phyloP scores from a whole-genome alignment of 2,329 filamentous ascomycete species.

The Venturia effusa region DNA sequence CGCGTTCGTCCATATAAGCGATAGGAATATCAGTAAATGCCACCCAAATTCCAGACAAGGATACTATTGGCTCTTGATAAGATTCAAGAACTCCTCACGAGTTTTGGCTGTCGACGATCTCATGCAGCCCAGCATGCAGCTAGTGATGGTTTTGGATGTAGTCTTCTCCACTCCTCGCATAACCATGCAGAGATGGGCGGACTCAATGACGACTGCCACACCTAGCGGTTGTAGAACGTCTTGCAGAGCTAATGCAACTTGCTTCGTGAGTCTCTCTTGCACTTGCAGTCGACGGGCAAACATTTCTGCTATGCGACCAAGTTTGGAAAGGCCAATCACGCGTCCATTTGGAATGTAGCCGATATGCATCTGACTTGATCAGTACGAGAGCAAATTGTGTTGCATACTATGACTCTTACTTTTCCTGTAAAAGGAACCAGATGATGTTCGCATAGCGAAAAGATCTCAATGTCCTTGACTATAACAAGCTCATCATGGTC shows the following conservation, averaged over 20 bases:
- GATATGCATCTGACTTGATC: constrained; percentile 73
- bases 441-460: constrained; percentile 92
- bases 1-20: not conserved
- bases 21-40: not conserved
- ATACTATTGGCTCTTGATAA: constrained; percentile 44
- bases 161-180: constrained; percentile 98
- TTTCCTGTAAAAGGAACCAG: constrained; percentile 94
- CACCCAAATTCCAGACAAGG: not conserved
- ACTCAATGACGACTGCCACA: constrained; percentile 96
- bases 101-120: constrained; percentile 84
- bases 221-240: constrained; percentile 89
- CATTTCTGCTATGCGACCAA: constrained; percentile 94
- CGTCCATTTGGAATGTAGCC: constrained; percentile 89
- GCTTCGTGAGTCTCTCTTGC: constrained; percentile 90
- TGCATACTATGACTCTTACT: constrained; percentile 39
- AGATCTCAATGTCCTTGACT: constrained; percentile 94
- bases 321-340: constrained; percentile 90
- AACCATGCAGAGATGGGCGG: constrained; percentile 93
- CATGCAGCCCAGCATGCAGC: constrained; percentile 95
- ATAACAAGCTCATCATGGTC: constrained; percentile 96
- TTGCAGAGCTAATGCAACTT: constrained; percentile 87
- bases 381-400: not conserved
- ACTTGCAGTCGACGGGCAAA: constrained; percentile 89
- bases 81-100: constrained; percentile 84
- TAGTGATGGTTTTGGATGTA: constrained; percentile 76